phyloP scores from a whole-genome alignment of 2,329 filamentous ascomycete species.

The Trichoderma sp. region DNA sequence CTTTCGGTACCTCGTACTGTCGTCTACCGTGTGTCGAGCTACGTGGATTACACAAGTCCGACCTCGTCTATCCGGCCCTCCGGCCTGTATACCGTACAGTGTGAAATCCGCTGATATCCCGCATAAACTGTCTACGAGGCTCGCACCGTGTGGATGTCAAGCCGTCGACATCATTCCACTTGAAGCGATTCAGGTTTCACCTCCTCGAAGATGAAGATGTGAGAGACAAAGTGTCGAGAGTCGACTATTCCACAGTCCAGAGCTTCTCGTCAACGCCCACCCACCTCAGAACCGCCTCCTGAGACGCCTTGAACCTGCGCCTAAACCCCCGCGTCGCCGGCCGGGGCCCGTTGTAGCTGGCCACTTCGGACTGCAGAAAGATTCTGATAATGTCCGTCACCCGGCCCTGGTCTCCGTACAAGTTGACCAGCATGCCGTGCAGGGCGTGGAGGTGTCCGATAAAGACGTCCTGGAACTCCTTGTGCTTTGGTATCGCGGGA shows the following conservation, averaged over 20 bases:
- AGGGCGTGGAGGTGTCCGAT: slow-evolving; percentile 13
- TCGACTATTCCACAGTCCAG: slow-evolving; percentile 1
- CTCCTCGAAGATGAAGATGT: background rate
- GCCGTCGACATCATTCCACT: slow-evolving; percentile 10
- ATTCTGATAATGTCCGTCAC: background rate
- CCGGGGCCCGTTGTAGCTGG: slow-evolving; percentile 1
- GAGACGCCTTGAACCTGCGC: slow-evolving; percentile 18
- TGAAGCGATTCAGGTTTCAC: background rate
- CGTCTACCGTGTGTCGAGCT: background rate
- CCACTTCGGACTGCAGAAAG: background rate
- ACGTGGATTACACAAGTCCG: background rate
- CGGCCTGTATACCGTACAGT: slow-evolving; percentile 7
- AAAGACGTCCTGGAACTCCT: slow-evolving; percentile 12
- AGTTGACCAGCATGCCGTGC: background rate
- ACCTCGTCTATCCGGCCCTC: background rate
- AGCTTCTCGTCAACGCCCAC: slow-evolving; percentile 9
- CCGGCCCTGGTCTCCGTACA: background rate
- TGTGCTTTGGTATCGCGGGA: slow-evolving; percentile 3
- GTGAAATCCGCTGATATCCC: background rate
- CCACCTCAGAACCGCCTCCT: slow-evolving; percentile 16
- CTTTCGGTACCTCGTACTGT: too few species aligned
- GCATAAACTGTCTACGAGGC: background rate
- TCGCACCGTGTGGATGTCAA: slow-evolving; percentile 14
- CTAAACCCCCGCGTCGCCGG: slow-evolving; percentile 12
- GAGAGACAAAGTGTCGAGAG: too few species aligned